Evolutionary conservation across 2,329 filamentous ascomycete genomes (phyloP), one percentile per base, ranked within the genome.

Genomic region (Fusarium napiforme): DNA sequence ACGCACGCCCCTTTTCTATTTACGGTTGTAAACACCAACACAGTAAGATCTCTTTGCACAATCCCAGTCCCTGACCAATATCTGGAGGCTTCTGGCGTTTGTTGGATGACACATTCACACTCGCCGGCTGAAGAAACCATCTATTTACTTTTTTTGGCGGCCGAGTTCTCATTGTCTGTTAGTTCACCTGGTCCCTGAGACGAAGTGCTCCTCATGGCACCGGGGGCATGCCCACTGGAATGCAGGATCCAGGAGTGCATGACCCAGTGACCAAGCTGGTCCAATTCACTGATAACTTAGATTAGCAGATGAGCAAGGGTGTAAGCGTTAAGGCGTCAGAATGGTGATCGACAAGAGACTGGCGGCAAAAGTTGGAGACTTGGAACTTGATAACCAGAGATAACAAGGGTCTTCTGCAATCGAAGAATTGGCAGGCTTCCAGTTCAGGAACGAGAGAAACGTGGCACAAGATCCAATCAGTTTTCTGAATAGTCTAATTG

Each of bases 191-290:
- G 67, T 70, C 40, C 66, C 67, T 60, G 67, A 67, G 62, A 74
- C 71, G 47, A 58, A 67, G 58, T 49, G 71, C 59, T 46, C 21
- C 59, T 60, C 42, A 45, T 49, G 46, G 34, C 65, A 37, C 36
- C 37, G 37, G 28, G 62, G 55, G 34, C 39, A 67, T 60, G 56
- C 39, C 57, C 47, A 66, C 59, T 75, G 75, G 75, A 73, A 77
- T 77, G 75, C 75, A 77, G 73, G 74, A 78, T 67, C 63, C 68
- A 77, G 75, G 75, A 77, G 75, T 78, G 74, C 75, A 78, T 77
- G 56, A 66, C 69, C 64, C 53, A 69, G 66, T 60, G 46, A 40
- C 65, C 43, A 32, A 43, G 34, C 58, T 37, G 28, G 57, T 28
- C 58, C 42, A 71, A 64, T 68, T 73, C 71, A 32, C 64, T 69